These are phyloP conservation scores for Microstegium vimineum DNA, from an alignment of 176 grass and related monocot species.

Conservation along the genomic window DNA sequence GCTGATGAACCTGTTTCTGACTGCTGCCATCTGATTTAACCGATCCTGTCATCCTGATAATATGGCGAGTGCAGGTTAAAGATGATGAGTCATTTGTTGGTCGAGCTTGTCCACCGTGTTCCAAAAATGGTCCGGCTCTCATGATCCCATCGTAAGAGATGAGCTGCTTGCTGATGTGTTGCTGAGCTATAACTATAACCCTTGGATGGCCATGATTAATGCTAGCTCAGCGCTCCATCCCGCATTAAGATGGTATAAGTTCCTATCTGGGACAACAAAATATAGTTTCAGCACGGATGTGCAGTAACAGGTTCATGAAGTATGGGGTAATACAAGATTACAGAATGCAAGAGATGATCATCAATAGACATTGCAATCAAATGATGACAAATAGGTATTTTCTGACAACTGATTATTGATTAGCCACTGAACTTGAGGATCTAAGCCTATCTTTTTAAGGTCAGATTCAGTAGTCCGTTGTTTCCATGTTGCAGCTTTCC, in stretches of 20 bases:
- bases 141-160: conserved; percentile 33
- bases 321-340: neutral
- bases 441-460: neutral
- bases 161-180: conserved; percentile 32
- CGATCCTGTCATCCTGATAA: conserved; percentile 15
- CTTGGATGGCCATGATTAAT: neutral
- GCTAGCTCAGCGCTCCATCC: conserved; percentile 1
- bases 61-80: neutral
- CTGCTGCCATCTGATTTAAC: neutral
- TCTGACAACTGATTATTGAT: neutral
- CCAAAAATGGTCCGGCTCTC: neutral
- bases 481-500: neutral
- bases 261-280: neutral
- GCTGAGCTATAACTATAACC: conserved; percentile 2
- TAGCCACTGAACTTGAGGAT: neutral
- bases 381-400: neutral
- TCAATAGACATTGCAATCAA: neutral
- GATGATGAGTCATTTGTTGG: neutral
- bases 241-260: neutral
- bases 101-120: neutral
- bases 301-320: neutral
- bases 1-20: neutral
- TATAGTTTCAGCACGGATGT: neutral
- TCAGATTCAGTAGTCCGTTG: neutral
- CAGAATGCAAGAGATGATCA: neutral